Evolutionary conservation across 2,329 filamentous ascomycete genomes (phyloP), one percentile per base, ranked within the genome.

Genomic region (Tolypocladium endophyticum): DNA sequence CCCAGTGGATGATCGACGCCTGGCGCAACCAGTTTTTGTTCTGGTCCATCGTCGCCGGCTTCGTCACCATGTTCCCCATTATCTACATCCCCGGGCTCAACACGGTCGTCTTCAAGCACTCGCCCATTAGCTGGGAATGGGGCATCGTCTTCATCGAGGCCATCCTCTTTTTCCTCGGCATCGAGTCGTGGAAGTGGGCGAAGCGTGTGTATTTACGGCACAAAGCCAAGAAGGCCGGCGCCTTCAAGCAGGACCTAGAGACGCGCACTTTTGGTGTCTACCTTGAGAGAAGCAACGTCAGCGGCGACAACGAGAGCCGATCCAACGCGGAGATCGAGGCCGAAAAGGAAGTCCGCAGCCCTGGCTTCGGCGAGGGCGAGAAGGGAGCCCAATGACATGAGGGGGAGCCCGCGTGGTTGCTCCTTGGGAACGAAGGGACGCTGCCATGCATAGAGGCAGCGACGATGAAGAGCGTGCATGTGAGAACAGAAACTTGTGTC

Each of bases 1-100:
- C 83, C 0, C 83, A 88, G 64, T 89, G 86, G 86, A 79, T 86
- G 61, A 64, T 78, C 57, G 85, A 88, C 62, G 79, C 87, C 33
- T 88, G 86, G 85, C 76, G 83, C 60, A 90, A 90, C 74, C 77
- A 85, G 67, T 88, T 90, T 71, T 74, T 87, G n/a, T 87, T 87
- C 75, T 86, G 77, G 75, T 78, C 83, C 36, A 79, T 87, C 39
- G 62, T 77, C 1, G 67, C 74, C 23, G 78, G 77, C 33, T 75
- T 76, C 47, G 58, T 79, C 38, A 76, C 76, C 55, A 76, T 79
- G 63, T 79, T 80, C 64, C 77, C 78, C 0, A 68, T 76, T n/a
- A 73, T 79, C 36, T 86, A 85, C 61, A 84, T 85, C 56, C 83
- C 82, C 0, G 79, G 78, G 9, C 75, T 86, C 58, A 85, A 83